phyloP scores from a whole-genome alignment of 1,139 yeast species.

The Candida labiduridarum region DNA sequence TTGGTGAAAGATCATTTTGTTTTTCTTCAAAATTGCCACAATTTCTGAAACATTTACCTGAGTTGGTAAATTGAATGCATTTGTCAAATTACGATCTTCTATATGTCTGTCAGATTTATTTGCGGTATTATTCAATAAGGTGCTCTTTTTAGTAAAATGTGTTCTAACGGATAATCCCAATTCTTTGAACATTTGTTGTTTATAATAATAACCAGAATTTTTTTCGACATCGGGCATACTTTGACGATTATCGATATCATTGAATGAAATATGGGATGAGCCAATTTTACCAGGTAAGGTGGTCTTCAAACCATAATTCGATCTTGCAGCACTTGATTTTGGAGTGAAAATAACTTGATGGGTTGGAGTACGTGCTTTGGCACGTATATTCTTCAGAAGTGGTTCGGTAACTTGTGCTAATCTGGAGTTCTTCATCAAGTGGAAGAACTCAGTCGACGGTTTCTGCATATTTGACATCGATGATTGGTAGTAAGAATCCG shows the following conservation, averaged over 20 bases:
- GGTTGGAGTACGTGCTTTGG: conserved; percentile 36
- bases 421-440: conserved; percentile 45
- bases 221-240: conserved; percentile 54
- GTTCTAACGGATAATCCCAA: conserved; percentile 40
- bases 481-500: not conserved
- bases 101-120: conserved; percentile 22
- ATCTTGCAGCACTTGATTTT: conserved; percentile 43
- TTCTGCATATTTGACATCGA: conserved; percentile 1
- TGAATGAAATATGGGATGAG: conserved; percentile 43
- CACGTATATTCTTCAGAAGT: conserved; percentile 36
- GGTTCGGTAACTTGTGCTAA: conserved; percentile 52
- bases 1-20: conserved; percentile 34
- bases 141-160: conserved; percentile 31
- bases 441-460: conserved; percentile 23
- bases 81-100: conserved; percentile 29
- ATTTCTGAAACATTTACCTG: conserved; percentile 31
- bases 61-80: conserved; percentile 35
- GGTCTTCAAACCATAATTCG: conserved; percentile 48
- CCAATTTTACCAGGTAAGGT: conserved; percentile 49
- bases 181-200: conserved; percentile 47
- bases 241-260: conserved; percentile 45
- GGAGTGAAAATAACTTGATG: conserved; percentile 51
- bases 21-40: conserved; percentile 28
- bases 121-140: conserved; percentile 32
- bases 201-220: conserved; percentile 41